Evolutionary conservation across 495 filamentous ascomycete genomes (phyloP), one percentile per base, ranked within the genome.

Genomic region (Lindgomyces ingoldianus): DNA sequence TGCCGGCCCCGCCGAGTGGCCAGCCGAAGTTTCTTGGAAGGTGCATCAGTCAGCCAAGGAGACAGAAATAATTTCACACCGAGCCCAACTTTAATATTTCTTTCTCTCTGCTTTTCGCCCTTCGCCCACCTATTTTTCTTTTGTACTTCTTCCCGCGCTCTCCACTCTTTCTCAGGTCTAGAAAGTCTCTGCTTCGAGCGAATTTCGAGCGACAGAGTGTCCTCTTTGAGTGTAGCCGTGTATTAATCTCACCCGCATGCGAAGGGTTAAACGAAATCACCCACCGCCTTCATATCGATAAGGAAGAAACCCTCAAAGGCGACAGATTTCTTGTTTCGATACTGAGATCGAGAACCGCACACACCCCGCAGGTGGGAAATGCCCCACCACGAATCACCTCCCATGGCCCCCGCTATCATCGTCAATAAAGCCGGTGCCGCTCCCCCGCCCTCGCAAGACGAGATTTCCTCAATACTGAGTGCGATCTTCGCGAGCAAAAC

Each of bases 401-500:
- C 85, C 54, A 84, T 83, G 73, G 73, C 79, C 47, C 80, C 81
- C 51, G 76, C 78, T 60, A 85, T 88, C 79, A 76, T 83, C 71
- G 82, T 85, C 70, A 88, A 89, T 72, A 75, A 81, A n/a, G 79
- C 85, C 64, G 74, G 72, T 52, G 81, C 82, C 59, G 74, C 72
- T 25, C 74, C 80, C 46, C 81, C 89, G 52, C 89, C 91, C 44
- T 83, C 87, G 11, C 73, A 82, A 59, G 85, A 89, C 60, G 93
- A 96, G 69, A 78, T 97, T 63, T 75, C 85, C 51, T 82, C 85
- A 24, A 73, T 96, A 24, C 81, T 96, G 72, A 79, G 86, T 66
- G 87, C 81, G 39, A 84, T 94, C 65, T 93, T 96, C 80, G 85
- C 76, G 30, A 86, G 91, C 30, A 85, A 91, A 68, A 89, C 88